These are phyloP conservation scores for Pleodorina starrii DNA, from an alignment of 139 green algal genomes.

Conservation along the genomic window DNA sequence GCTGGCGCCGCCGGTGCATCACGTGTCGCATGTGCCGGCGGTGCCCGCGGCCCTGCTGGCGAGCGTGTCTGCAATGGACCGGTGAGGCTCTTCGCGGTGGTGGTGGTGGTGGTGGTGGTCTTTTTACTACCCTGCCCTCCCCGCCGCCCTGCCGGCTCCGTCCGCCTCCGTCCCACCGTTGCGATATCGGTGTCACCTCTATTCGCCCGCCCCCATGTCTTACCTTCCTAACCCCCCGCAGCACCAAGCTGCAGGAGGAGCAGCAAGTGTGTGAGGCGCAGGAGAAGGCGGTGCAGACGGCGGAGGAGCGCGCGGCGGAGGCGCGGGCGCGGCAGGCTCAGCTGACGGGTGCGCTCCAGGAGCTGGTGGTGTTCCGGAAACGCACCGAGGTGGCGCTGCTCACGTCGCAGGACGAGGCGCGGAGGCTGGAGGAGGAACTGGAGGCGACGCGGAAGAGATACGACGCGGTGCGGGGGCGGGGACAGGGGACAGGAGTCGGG, in stretches of 20 bases:
- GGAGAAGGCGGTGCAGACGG: constrained; percentile 41
- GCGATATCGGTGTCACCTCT: not conserved
- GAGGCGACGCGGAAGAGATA: constrained; percentile 65
- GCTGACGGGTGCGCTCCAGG: constrained; percentile 66
- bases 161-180: no score
- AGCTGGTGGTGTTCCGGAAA: constrained; percentile 84
- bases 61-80: constrained; percentile 21
- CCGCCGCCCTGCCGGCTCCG: no score
- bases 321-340: constrained; percentile 54
- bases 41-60: constrained; percentile 5
- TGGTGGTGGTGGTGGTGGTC: no score
- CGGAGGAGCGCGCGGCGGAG: constrained; percentile 49
- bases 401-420: constrained; percentile 68
- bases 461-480: constrained; percentile 43
- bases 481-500: no score
- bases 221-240: no score
- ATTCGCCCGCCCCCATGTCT: not conserved
- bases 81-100: no score
- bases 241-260: constrained; percentile 48
- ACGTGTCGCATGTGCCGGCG: constrained; percentile 22
- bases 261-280: constrained; percentile 33
- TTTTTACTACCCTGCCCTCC: no score
- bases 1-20: not conserved
- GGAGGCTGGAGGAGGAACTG: constrained; percentile 61
- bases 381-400: constrained; percentile 73